A percentile compares a stretch with the other conserved stretches of the same genome.
Conservation (phyloP, 2,329 filamentous ascomycete species). For the Scedosporium apiospermum region DNA sequence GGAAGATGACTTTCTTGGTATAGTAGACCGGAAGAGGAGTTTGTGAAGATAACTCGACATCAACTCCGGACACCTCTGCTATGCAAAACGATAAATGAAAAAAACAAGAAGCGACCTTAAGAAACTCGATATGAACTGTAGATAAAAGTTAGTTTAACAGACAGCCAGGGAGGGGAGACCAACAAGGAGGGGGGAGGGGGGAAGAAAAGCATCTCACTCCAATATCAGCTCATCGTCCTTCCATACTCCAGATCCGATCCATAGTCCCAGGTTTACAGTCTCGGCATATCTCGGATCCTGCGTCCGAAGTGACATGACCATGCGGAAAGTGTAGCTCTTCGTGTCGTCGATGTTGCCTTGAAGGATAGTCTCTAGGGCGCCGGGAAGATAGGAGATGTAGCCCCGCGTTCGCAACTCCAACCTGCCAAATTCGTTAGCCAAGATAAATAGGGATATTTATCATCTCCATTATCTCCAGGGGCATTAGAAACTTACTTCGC, state of each 20-base stretch:
- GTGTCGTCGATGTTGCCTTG: constrained; percentile 28
- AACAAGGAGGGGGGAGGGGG: constrained; percentile 10
- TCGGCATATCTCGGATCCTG: constrained; percentile 38
- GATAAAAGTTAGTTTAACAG: neutral
- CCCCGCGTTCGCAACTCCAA: constrained; percentile 37
- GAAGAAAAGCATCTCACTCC: constrained; percentile 23
- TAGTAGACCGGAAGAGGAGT: neutral
- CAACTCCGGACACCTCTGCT: neutral
- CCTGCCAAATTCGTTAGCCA: constrained; percentile 10
- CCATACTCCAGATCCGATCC: constrained; percentile 39
- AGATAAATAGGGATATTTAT: neutral
- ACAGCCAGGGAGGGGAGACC: neutral
- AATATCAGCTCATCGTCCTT: constrained; percentile 34
- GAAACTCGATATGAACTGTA: constrained; percentile 1
- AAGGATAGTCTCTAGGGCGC: constrained; percentile 30
- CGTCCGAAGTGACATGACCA: constrained; percentile 41
- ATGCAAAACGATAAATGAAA: neutral
- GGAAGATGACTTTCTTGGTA: too few species aligned
- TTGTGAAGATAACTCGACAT: neutral
- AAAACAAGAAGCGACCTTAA: neutral
- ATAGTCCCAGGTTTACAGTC: constrained; percentile 38
- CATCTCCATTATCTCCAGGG: neutral
- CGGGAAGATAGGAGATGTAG: constrained; percentile 36
- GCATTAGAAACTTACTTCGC: constrained; percentile 27
- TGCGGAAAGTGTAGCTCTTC: constrained; percentile 35